Base-by-base conservation (phyloP, 352 stramenopile genomes). In the Pythium dissotocum region DNA sequence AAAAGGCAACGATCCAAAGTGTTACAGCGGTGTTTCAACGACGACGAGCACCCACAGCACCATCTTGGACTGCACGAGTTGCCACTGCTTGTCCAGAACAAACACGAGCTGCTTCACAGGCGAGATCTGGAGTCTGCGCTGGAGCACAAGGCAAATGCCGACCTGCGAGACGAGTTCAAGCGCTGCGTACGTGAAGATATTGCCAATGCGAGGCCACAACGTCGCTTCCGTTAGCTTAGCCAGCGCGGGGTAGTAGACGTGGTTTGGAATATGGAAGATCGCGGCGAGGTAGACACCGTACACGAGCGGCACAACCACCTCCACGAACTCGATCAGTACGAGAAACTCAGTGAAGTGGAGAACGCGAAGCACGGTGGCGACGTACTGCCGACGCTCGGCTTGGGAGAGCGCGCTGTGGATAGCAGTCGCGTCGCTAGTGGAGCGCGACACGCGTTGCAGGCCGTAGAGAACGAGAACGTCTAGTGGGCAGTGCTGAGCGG, bases 91-190 rank as follows among this genome's bases (percentile, higher is more conserved):
- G 46, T 76, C 60, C 28, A 85, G 49, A 12, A 82, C 75, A 21
- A 85, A 85, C 16, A 61, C 67, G 2, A 85, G 61, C 14, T 79
- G 72, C 7, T 67, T 60, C 6, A 80, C 51, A 8, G 70, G 38
- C 4, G 60, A 69, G 0, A 85, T 26, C 6, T 44, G 44, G n/a
- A 75, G 72, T 51, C 72, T 73, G 9, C 70, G 64, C 6, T 78
- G 42, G 4, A 85, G 32, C 16, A 77, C 46, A 1, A 51, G 5
- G n/a, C 67, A 65, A 2, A 85, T 57, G 0, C 48, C 33, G 14
- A 77, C 18, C 3, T 85, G 66, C 2, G 75, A 77, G 6, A 60
- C 49, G 7, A 82, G 40, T 69, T 85, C 72, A 4, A 87, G 63
- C 14, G 51, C 10, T 2, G 65, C 58, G 58, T 80, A 83, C 14